Base-by-base conservation (phyloP, 2,329 filamentous ascomycete species). In the Aureobasidium mangrovei region DNA sequence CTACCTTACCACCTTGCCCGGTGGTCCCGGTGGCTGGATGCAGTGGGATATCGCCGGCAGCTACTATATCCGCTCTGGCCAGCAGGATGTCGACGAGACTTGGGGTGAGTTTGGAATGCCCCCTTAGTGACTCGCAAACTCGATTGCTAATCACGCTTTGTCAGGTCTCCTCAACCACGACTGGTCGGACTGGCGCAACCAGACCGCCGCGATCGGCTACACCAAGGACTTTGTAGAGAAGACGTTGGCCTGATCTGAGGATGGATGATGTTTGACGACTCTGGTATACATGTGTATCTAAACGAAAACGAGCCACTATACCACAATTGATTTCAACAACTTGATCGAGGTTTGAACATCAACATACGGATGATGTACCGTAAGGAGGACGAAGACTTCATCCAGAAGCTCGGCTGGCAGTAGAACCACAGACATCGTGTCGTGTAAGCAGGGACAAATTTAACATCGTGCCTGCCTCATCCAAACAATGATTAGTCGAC, bases 31-130 rank as follows among this genome's bases (percentile, higher is more conserved):
- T 80, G 80, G 79, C 74, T 78, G 64, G 71, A 78, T 66, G 58
- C 65, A 69, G 54, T 83, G 80, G 77, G 81, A 80, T 33, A 53
- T 85, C 10, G 71, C 54, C 3, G 63, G 63, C 1, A 62, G 59
- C 61, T 83, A 83, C 61, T 83, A 83, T 59, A 72, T 77, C 54
- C 68, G 79, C 1, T 62, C 67, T 4, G 79, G 79, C 0, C 70
- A 54, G 0, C 77, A 80, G 62, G 78, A 82, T 60, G 75, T 65
- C 47, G 79, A 83, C 29, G 80, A 83, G 66, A 65, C 68, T 0
- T 84, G 79, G 79, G 65, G 65, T 65, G 38, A 55, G 63, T 60
- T 18, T 4, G n/a, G 54, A 28, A 3, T 24, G 36, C 12, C 6
- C 10, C 12, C 44, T 18, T 43, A 31, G 52, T 9, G 51, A 41